Evolutionary conservation across 345 rosid genomes (phyloP).

Genomic region (Pugionium dolabratum): DNA sequence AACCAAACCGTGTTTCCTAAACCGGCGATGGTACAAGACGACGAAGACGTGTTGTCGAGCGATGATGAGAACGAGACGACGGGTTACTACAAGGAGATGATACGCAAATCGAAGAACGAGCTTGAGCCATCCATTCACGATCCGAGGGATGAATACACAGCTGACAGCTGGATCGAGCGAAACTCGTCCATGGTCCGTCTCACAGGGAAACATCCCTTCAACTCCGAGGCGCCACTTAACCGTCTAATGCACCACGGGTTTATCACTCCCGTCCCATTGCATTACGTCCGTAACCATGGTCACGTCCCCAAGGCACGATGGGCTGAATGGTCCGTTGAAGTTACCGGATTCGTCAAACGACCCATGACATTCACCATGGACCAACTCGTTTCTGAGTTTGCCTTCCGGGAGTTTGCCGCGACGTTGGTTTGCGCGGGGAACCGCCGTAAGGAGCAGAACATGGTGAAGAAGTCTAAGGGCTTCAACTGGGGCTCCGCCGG

Average conservation of each 20-base stretch:
- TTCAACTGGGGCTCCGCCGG: conserved; percentile 94
- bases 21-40: conserved; percentile 15
- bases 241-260: conserved; percentile 91
- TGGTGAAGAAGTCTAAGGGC: conserved; percentile 74
- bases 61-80: conserved; percentile 58
- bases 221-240: conserved; percentile 68
- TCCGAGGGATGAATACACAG: conserved; percentile 64
- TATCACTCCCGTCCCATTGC: conserved; percentile 88
- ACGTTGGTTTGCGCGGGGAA: conserved; percentile 90
- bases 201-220: conserved; percentile 96
- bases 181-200: conserved; percentile 83
- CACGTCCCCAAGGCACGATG: conserved; percentile 67
- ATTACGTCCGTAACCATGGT: conserved; percentile 93
- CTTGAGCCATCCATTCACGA: conserved; percentile 68
- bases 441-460: conserved; percentile 89
- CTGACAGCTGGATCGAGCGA: conserved; percentile 81
- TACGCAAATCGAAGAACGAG: conserved; percentile 56
- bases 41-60: conserved; percentile 44
- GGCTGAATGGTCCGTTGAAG: conserved; percentile 80
- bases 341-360: conserved; percentile 65
- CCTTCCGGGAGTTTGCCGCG: conserved; percentile 61
- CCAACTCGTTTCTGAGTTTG: conserved; percentile 63
- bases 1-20: conserved; percentile 30
- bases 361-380: conserved; percentile 75
- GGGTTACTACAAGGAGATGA: conserved; percentile 45